Evolutionary conservation across 163 green algal genomes (phyloP), one percentile per base, ranked within the genome.

Genomic region (Coccomyxa subellipsoidea): DNA sequence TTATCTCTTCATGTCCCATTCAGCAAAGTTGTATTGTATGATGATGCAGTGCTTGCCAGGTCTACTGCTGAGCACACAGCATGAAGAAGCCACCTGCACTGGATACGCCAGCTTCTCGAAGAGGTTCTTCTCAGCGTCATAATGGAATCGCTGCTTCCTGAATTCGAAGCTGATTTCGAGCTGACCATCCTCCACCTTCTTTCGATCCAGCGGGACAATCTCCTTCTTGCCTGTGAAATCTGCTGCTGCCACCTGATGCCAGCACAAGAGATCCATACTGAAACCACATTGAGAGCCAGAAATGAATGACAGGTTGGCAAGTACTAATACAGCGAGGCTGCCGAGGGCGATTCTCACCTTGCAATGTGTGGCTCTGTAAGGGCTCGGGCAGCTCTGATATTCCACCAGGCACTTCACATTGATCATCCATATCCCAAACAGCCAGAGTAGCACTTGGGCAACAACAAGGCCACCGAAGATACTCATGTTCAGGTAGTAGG

Each of bases 51-150:
- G n/a, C n/a, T n/a, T n/a, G n/a, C n/a, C n/a, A n/a, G n/a, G n/a
- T n/a, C n/a, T n/a, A n/a, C n/a, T n/a, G n/a, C n/a, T n/a, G n/a
- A n/a, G n/a, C n/a, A n/a, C n/a, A n/a, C n/a, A n/a, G n/a, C n/a
- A n/a, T n/a, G n/a, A n/a, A n/a, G n/a, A n/a, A n/a, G 77, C 5
- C 34, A 91, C 89, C 82, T 93, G 86, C 29, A 83, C 85, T 39
- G 92, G 93, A 78, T 89, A 97, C 71, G 90, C 84, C 7, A 97
- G 90, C 84, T 93, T 92, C n/a, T 88, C 79, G 81, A 97, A 97
- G 4, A 38, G 38, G 36, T 87, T 54, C 21, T 35, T 38, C 0
- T 89, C 81, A 0, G 71, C 25, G 70, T 94, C 82, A 79, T 91
- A 96, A 7, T 92, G 84, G 84, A 95, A 98, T 34, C 90, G 90